These are phyloP conservation scores for Aspergillus hancockii DNA, from an alignment of 495 filamentous ascomycete species.

Conservation along the genomic window DNA sequence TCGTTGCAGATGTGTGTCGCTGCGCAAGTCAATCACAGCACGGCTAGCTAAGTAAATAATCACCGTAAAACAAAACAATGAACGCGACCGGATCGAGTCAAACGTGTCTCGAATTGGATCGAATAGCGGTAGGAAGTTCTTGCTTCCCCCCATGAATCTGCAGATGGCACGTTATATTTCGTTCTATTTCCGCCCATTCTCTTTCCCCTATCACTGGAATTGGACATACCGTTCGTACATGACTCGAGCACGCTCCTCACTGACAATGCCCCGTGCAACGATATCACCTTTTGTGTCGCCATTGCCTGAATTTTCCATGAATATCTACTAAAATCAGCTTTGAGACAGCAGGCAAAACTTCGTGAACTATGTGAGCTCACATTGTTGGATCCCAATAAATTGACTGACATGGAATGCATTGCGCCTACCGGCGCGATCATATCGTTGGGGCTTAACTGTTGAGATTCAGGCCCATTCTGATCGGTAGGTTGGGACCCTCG, in stretches of 20 bases:
- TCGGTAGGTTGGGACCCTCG: slow-evolving; percentile 31
- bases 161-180: neutral
- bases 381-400: slow-evolving; percentile 37
- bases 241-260: slow-evolving; percentile 39
- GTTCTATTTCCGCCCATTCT: neutral
- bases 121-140: slow-evolving; percentile 42
- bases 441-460: slow-evolving; percentile 44
- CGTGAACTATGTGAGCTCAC: slow-evolving; percentile 18
- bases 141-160: slow-evolving; percentile 42
- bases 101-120: slow-evolving; percentile 48
- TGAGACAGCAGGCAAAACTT: neutral
- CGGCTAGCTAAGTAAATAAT: slow-evolving; percentile 46
- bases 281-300: slow-evolving; percentile 38
- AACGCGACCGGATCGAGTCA: slow-evolving; percentile 44
- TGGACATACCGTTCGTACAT: slow-evolving; percentile 43
- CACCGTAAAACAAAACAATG: slow-evolving; percentile 46
- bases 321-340: slow-evolving; percentile 27
- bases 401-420: slow-evolving; percentile 47
- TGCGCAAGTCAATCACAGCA: slow-evolving; percentile 37
- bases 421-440: slow-evolving; percentile 45
- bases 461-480: slow-evolving; percentile 34
- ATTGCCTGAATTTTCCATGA: slow-evolving; percentile 37
- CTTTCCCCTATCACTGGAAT: neutral
- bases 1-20: slow-evolving; percentile 43
- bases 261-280: slow-evolving; percentile 42